Percentiles rank a stretch among this genome's conserved stretches.
Evolutionary conservation across 768 basidiomycete genomes (phyloP).

Genomic region (Neoboletus magnificus): DNA sequence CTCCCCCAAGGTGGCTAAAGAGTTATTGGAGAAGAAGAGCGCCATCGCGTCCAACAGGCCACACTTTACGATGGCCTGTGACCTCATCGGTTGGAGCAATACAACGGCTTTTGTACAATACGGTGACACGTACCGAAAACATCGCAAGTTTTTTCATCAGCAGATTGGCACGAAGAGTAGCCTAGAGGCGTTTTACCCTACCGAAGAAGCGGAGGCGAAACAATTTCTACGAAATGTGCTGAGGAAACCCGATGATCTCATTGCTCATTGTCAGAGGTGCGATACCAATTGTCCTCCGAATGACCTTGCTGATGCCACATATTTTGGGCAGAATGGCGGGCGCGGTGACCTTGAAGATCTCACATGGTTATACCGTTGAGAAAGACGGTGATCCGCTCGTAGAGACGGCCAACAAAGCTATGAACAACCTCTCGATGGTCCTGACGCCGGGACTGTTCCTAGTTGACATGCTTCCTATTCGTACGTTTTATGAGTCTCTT

Average conservation of each 20-base stretch:
- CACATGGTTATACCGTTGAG: slow-evolving; percentile 36
- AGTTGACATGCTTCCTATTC: slow-evolving; percentile 7
- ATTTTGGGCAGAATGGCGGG: slow-evolving; percentile 31
- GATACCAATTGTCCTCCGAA: neutral
- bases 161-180: slow-evolving; percentile 9
- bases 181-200: neutral
- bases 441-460: slow-evolving; percentile 7
- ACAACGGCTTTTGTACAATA: slow-evolving; percentile 7
- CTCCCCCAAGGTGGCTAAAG: slow-evolving; percentile 33
- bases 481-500: neutral
- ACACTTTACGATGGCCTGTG: slow-evolving; percentile 17
- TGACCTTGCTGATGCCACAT: neutral
- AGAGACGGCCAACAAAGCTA: slow-evolving; percentile 23
- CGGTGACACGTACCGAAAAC: slow-evolving; percentile 1
- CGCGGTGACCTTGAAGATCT: slow-evolving; percentile 32
- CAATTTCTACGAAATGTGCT: slow-evolving; percentile 3
- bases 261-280: slow-evolving; percentile 7
- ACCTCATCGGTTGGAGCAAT: slow-evolving; percentile 14
- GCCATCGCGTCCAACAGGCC: slow-evolving; percentile 4
- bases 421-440: slow-evolving; percentile 9
- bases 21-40: slow-evolving; percentile 14
- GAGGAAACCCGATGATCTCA: neutral
- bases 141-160: slow-evolving; percentile 7
- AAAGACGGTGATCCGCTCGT: slow-evolving; percentile 33
- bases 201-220: slow-evolving; percentile 3